Conservation (phyloP, 2,329 filamentous ascomycete genomes). For the Penicillium sumatraense region DNA sequence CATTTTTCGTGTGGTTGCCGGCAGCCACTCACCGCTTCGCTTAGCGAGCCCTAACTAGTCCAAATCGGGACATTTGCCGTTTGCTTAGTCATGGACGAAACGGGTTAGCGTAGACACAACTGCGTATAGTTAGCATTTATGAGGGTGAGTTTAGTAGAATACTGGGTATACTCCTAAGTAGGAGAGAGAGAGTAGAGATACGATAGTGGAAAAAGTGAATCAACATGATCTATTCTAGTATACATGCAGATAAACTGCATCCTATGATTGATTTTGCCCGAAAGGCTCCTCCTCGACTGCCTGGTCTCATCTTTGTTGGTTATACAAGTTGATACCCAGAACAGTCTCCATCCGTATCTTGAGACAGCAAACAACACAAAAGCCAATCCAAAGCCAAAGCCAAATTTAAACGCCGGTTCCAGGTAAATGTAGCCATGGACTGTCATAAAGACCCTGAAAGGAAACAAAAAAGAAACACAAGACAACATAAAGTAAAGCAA, state of each 20-base stretch:
- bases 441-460: constrained; percentile 5
- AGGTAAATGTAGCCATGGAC: constrained; percentile 5
- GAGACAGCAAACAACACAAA: too few relatives aligned
- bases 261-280: background rate
- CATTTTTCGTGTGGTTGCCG: constrained; percentile 50
- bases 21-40: constrained; percentile 45
- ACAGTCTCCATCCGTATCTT: too few relatives aligned
- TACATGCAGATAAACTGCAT: constrained; percentile 17
- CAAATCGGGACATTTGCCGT: constrained; percentile 30
- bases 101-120: too few relatives aligned
- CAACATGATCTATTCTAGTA: too few relatives aligned
- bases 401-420: constrained; percentile 24
- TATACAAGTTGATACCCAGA: background rate
- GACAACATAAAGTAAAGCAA: background rate
- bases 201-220: too few relatives aligned
- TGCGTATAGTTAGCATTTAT: too few relatives aligned
- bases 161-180: too few relatives aligned
- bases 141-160: too few relatives aligned
- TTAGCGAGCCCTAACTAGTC: constrained; percentile 50
- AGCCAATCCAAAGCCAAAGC: background rate
- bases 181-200: too few relatives aligned
- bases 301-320: background rate
- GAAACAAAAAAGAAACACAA: too few relatives aligned
- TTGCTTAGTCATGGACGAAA: constrained; percentile 17
- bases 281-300: constrained; percentile 6